phyloP scores from a whole-genome alignment of 202 grass and related monocot genomes.

The Dendrocalamus latiflorus region DNA sequence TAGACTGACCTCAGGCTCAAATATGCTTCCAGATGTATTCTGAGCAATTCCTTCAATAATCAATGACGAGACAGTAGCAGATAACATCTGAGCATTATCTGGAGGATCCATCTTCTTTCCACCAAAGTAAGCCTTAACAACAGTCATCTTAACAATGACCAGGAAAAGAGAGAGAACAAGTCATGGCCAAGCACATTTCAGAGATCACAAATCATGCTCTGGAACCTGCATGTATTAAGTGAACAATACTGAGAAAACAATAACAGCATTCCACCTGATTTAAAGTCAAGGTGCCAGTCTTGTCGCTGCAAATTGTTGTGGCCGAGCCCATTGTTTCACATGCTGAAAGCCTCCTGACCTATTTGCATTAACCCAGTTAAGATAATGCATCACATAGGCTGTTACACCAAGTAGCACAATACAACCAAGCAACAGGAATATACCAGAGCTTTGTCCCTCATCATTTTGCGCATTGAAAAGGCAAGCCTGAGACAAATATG shows the following conservation, averaged over 20 bases:
- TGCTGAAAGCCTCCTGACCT: slow-evolving; percentile 93
- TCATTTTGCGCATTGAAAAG: no score
- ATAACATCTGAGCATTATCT: no score
- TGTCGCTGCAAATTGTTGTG: slow-evolving; percentile 98
- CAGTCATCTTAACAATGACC: no score
- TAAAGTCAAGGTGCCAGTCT: slow-evolving; percentile 88
- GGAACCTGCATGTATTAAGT: not conserved
- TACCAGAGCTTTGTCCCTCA: slow-evolving; percentile 92
- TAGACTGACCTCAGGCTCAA: slow-evolving; percentile 57
- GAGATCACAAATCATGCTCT: no score
- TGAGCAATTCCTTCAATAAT: slow-evolving; percentile 91
- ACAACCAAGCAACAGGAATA: not conserved
- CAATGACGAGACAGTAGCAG: no score
- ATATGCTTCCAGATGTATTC: slow-evolving; percentile 90
- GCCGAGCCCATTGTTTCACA: slow-evolving; percentile 99
- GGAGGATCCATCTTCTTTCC: no score
- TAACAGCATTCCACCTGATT: slow-evolving; percentile 60
- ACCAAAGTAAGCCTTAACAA: no score
- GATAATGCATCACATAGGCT: not conserved
- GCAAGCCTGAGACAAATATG: no score
- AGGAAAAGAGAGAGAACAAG: no score
- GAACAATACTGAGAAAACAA: not conserved
- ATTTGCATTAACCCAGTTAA: slow-evolving; percentile 8
- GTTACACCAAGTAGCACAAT: not conserved
- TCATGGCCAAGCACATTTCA: no score